Evolutionary conservation across 768 basidiomycete species (phyloP).

Genomic region (Pulveroboletus ravenelii): DNA sequence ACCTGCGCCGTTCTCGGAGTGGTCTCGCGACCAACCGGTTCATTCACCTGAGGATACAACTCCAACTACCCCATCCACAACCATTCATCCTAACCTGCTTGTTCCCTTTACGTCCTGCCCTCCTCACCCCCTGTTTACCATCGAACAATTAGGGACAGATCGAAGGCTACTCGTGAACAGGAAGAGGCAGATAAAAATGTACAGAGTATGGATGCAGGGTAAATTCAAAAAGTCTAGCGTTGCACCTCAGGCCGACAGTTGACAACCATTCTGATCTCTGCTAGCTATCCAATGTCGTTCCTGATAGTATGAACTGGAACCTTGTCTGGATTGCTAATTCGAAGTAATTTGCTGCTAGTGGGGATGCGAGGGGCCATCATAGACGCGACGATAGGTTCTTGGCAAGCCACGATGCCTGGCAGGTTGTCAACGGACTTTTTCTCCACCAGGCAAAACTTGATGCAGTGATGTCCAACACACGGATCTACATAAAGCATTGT

Average conservation of each 20-base stretch:
- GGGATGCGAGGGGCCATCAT: background rate
- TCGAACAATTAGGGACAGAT: constrained; percentile 86
- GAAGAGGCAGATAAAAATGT: constrained; percentile 95
- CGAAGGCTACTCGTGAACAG: constrained; percentile 87
- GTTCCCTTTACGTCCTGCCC: constrained; percentile 21
- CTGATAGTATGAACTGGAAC: background rate
- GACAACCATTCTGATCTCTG: background rate
- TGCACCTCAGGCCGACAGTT: background rate
- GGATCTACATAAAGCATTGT: background rate
- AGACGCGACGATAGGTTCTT: background rate
- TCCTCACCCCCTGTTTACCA: constrained; percentile 64
- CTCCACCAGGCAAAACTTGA: background rate
- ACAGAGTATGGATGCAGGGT: constrained; percentile 91
- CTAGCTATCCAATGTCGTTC: background rate
- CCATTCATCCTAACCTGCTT: constrained; percentile 38
- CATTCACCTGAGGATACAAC: background rate
- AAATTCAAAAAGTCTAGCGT: constrained; percentile 54
- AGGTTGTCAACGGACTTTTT: no score
- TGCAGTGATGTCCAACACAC: background rate
- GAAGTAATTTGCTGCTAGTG: background rate
- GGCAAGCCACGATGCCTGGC: background rate
- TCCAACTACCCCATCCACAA: background rate
- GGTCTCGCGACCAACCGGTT: background rate
- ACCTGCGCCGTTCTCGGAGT: background rate
- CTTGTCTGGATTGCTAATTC: background rate